These are phyloP conservation scores for Abrus pulchellus DNA, from an alignment of 306 rosid species.

Conservation along the genomic window DNA sequence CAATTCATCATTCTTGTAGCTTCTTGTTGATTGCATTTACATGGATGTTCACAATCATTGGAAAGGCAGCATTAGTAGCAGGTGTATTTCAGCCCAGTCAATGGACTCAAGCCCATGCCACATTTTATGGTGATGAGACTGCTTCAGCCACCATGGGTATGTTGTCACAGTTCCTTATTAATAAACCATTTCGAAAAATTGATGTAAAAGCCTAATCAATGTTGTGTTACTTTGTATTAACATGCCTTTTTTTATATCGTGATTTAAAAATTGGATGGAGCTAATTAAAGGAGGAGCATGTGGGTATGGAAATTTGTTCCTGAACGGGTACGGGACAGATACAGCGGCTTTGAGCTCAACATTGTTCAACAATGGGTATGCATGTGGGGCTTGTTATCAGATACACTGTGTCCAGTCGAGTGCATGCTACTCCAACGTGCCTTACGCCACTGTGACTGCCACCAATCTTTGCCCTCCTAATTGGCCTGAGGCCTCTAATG, in stretches of 20 bases:
- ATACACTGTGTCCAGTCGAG: constrained; percentile 69
- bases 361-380: constrained; percentile 83
- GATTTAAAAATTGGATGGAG: not conserved
- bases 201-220: not conserved
- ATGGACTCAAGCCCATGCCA: constrained; percentile 78
- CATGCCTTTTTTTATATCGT: not conserved
- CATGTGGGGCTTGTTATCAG: constrained; percentile 88
- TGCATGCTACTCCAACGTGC: constrained; percentile 56
- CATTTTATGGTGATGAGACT: constrained; percentile 91
- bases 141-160: constrained; percentile 87
- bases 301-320: constrained; percentile 86
- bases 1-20: constrained; percentile 47
- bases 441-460: constrained; percentile 76
- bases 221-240: not conserved
- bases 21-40: constrained; percentile 47
- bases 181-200: not conserved
- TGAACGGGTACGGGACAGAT: constrained; percentile 80
- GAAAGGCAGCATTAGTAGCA: constrained; percentile 36
- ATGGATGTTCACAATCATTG: constrained; percentile 45
- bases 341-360: constrained; percentile 87
- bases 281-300: constrained; percentile 80
- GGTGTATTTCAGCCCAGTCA: constrained; percentile 62
- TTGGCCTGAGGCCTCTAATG: constrained; percentile 73
- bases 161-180: constrained; percentile 23
- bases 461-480: constrained; percentile 93